Evolutionary conservation across 768 basidiomycete species (phyloP), one percentile per base, ranked within the genome.

Genomic region (Suillus cothurnatus): DNA sequence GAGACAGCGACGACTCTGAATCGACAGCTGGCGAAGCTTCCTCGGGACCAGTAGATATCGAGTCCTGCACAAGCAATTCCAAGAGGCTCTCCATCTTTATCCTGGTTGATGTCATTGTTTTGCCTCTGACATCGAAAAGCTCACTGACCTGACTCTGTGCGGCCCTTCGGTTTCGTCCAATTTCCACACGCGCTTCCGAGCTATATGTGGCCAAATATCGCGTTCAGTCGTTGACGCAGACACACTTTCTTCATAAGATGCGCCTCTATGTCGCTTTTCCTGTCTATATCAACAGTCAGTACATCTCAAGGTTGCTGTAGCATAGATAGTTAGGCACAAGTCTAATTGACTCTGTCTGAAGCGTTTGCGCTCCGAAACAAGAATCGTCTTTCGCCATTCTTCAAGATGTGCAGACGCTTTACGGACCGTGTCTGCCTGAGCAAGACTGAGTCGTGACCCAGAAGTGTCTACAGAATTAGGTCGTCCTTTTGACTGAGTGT

Each of bases 101-200:
- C 70, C 93, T 95, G 43, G 59, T 1, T 39, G 47, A 23, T 8
- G 38, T 43, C 52, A 64, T 31, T 36, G 28, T 50, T 8, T 28
- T 7, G 17, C 36, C 23, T 34, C 19, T n/a, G 57, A 50, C 32
- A 43, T 32, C 43, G n/a, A 7, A 62, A 21, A 43, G 19, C 14
- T 7, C 36, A 68, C 82, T 34, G 70, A 94, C 94, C 95, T 82
- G 61, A 93, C 91, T 56, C 95, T 86, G 70, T 92, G 85, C 1
- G 94, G 95, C 1, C 95, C 95, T 71, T 97, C 95, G 2, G 94
- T 95, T 71, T 96, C 95, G 67, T 97, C 95, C 53, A 97, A 76
- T 38, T 89, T 80, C 95, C 95, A 97, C 14, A 84, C 69, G 8
- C 78, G 78, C 28, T 79, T 78, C 3, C 71, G 78, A 47, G 80